A percentile compares a stretch with the other conserved stretches of the same genome.
Conservation (phyloP, 176 grass and related monocot species). For the Oryza rufipogon region DNA sequence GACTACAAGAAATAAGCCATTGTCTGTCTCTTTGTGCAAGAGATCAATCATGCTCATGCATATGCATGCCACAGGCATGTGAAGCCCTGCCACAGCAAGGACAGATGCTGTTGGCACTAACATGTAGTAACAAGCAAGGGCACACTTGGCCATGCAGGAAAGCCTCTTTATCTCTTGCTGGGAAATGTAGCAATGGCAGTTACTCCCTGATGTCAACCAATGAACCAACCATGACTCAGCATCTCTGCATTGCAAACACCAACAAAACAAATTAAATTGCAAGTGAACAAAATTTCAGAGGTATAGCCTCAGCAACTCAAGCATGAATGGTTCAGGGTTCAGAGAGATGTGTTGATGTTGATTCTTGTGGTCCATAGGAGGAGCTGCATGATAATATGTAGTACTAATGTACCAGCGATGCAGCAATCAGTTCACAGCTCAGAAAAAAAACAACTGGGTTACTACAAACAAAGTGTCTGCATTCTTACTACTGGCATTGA, state of each 20-base stretch:
- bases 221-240: slow-evolving; percentile 32
- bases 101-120: slow-evolving; percentile 45
- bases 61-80: slow-evolving; percentile 45
- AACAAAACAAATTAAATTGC: slow-evolving; percentile 15
- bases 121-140: slow-evolving; percentile 19
- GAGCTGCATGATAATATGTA: slow-evolving; percentile 3
- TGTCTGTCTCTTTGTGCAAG: slow-evolving; percentile 14
- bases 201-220: slow-evolving; percentile 49
- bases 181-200: slow-evolving; percentile 32
- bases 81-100: slow-evolving; percentile 58
- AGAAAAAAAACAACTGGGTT: background rate
- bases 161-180: slow-evolving; percentile 44
- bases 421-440: slow-evolving; percentile 4
- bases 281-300: slow-evolving; percentile 26
- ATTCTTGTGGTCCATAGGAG: slow-evolving; percentile 1
- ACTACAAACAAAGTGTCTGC: background rate
- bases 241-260: slow-evolving; percentile 7
- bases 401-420: background rate
- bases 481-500: slow-evolving; percentile 1
- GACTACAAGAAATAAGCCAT: slow-evolving; percentile 38
- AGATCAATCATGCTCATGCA: slow-evolving; percentile 42
- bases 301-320: background rate
- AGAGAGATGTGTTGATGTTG: background rate
- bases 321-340: slow-evolving; percentile 14
- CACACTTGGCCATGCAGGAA: slow-evolving; percentile 49